Evolutionary conservation across 805 yeast genomes (phyloP).

Genomic region (Scheffersomyces lignosus): DNA sequence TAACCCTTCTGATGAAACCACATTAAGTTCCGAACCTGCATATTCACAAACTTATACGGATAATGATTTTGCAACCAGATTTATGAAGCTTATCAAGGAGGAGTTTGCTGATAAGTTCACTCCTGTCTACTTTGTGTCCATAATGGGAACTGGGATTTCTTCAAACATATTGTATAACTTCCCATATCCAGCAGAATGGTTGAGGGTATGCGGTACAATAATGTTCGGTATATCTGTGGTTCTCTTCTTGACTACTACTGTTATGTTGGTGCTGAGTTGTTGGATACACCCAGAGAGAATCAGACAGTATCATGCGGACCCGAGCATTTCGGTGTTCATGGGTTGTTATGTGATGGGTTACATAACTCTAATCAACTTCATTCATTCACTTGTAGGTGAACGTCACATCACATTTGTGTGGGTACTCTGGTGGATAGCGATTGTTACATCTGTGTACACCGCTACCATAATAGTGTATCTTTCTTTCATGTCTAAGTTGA

Average conservation of each 20-base stretch:
- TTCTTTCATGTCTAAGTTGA: constrained; percentile 39
- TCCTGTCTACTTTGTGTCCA: constrained; percentile 66
- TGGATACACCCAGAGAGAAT: constrained; percentile 25
- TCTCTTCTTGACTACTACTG: constrained; percentile 43
- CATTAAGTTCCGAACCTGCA: too few relatives aligned
- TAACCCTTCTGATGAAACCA: too few relatives aligned
- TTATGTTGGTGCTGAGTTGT: constrained; percentile 43
- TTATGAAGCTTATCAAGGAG: neutral
- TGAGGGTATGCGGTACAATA: constrained; percentile 54
- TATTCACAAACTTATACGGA: too few relatives aligned
- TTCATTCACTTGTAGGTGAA: constrained; percentile 45
- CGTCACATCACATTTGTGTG: constrained; percentile 47
- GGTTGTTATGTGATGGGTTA: constrained; percentile 85
- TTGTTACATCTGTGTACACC: constrained; percentile 51
- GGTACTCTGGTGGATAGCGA: constrained; percentile 75
- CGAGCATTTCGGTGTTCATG: constrained; percentile 57
- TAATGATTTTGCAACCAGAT: neutral
- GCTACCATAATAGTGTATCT: constrained; percentile 62
- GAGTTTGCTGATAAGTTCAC: constrained; percentile 23
- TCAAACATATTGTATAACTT: constrained; percentile 60
- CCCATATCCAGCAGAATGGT: constrained; percentile 66
- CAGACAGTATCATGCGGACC: constrained; percentile 26
- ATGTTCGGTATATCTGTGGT: constrained; percentile 61
- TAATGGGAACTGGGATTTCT: constrained; percentile 87
- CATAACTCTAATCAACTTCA: constrained; percentile 61